Conservation (phyloP, 169 alveolate species). For the Besnoitia besnoiti region DNA sequence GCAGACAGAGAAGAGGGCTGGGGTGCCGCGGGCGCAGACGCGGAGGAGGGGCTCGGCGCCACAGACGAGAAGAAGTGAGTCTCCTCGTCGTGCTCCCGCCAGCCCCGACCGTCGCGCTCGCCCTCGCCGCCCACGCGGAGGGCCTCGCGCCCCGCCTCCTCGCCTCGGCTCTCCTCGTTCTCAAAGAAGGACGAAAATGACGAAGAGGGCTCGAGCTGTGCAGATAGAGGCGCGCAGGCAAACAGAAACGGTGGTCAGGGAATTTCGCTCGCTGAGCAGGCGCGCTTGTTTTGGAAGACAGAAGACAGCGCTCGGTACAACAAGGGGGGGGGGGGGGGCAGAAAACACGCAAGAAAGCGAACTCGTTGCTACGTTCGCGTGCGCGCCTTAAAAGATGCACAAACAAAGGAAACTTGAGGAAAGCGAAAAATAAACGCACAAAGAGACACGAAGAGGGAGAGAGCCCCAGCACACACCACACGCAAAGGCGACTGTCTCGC, state of each 20-base stretch:
- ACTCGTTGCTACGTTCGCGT: too few relatives aligned
- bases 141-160: not conserved
- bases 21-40: not conserved
- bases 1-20: not conserved
- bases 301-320: too few relatives aligned
- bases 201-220: too few relatives aligned
- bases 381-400: too few relatives aligned
- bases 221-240: too few relatives aligned
- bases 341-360: too few relatives aligned
- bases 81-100: not conserved
- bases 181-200: not conserved
- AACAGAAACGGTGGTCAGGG: too few relatives aligned
- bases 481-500: not conserved
- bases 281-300: too few relatives aligned
- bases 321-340: too few relatives aligned
- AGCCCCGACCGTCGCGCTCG: not conserved
- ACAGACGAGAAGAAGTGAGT: not conserved
- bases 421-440: not conserved
- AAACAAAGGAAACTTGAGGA: not conserved
- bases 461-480: not conserved
- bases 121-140: not conserved
- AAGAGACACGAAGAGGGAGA: not conserved
- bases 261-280: too few relatives aligned
- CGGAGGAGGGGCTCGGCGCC: not conserved
- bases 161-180: not conserved